Base-by-base conservation (phyloP, 2,329 filamentous ascomycete genomes). In the Camillea tinctor region DNA sequence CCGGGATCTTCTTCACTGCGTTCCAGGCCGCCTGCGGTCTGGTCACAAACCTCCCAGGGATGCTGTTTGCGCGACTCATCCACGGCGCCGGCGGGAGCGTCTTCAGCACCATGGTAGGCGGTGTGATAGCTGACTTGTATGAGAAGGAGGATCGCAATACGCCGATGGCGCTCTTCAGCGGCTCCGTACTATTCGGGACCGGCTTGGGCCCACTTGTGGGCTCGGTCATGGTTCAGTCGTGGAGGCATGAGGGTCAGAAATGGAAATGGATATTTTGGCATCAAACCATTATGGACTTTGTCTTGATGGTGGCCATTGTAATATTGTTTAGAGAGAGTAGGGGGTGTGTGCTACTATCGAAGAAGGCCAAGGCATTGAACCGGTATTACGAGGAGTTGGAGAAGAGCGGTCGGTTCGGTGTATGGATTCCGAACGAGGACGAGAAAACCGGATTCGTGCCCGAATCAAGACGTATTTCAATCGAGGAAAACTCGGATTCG, bases 181-280 rank as follows among this genome's bases (percentile, higher is more conserved):
- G 89, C 0, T 80, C 82, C 3, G 93, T 92, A 0, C 78, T 97
- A 0, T 81, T 89, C 9, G 94, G 92, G 0, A 96, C 92, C 0
- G 92, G 92, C 0, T 77, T 89, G 0, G 93, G 93, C 0, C 93
- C 93, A 0, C 71, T 97, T 6, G 78, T 93, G 0, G 84, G 84
- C 4, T 86, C 90, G 0, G 85, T 88, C 52, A 86, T 97, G 63
- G 85, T 88, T 0, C 77, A 90, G 40, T 80, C 85, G 55, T 81
- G 85, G 1, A 82, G 76, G 4, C 71, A 66, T 8, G 62, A 65
- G 0, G 68, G 76, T 9, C 67, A 73, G 7, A 65, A 52, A 2
- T 96, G 92, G 92, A 86, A 91, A 63, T 97, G 93, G 93, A 85
- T 93, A 0, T 96, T 96, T 73, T 96, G 92, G 82, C 81, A 93